Conservation (phyloP, 1,284 basidiomycete species). For the Kalmanozyma brasiliensis region DNA sequence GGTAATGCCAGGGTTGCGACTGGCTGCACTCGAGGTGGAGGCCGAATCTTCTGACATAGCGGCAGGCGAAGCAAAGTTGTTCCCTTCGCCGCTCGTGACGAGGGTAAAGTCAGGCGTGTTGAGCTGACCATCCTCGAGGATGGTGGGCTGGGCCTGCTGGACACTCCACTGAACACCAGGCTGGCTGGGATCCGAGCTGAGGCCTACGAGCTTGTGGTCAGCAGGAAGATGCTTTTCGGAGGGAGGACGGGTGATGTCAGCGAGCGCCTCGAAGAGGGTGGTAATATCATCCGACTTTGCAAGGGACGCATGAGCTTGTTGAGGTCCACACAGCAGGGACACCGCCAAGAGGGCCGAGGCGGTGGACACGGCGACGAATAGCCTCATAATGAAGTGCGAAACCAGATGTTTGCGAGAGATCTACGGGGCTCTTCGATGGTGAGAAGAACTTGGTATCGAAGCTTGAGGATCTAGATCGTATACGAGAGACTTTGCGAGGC, state of each 20-base stretch:
- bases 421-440: neutral
- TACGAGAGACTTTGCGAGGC: too few species aligned
- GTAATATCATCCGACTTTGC: constrained; percentile 32
- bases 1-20: constrained; percentile 36
- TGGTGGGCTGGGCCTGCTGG: constrained; percentile 15
- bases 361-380: constrained; percentile 19
- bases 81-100: constrained; percentile 30
- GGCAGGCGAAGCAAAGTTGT: neutral
- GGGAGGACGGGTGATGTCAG: constrained; percentile 39
- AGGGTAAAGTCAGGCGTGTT: constrained; percentile 35
- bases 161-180: constrained; percentile 44
- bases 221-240: constrained; percentile 30
- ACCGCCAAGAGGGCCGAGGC: constrained; percentile 28
- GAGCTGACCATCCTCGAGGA: constrained; percentile 31
- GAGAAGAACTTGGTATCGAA: neutral
- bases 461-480: too few species aligned
- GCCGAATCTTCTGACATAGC: constrained; percentile 16
- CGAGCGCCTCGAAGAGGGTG: constrained; percentile 41
- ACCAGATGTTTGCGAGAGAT: neutral
- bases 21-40: constrained; percentile 16
- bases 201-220: constrained; percentile 9
- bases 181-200: constrained; percentile 26
- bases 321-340: constrained; percentile 21
- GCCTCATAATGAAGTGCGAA: constrained; percentile 11
- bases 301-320: constrained; percentile 32